Conservation (phyloP, 202 grass and related monocot genomes). For the Hordeum pubiflorum region DNA sequence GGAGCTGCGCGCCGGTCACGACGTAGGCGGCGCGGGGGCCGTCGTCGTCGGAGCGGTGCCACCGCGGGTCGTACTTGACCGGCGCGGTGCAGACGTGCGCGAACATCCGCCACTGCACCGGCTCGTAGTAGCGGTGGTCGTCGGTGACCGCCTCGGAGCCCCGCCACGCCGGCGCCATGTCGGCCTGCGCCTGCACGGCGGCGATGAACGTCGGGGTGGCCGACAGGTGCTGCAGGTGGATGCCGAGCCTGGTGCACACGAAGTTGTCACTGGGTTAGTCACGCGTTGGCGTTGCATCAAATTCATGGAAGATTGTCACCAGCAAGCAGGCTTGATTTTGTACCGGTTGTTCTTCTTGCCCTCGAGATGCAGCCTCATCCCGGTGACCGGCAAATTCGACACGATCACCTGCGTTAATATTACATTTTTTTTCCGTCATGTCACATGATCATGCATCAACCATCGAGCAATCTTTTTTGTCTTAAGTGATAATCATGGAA, state of each 20-base stretch:
- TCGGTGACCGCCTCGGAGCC: slow-evolving; percentile 47
- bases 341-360: slow-evolving; percentile 74
- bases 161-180: slow-evolving; percentile 42
- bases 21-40: slow-evolving; percentile 39
- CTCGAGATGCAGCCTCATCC: slow-evolving; percentile 85
- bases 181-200: background rate
- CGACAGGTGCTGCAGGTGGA: slow-evolving; percentile 85
- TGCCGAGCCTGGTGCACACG: slow-evolving; percentile 46
- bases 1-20: slow-evolving; percentile 69
- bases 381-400: slow-evolving; percentile 58
- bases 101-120: slow-evolving; percentile 77
- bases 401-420: slow-evolving; percentile 42
- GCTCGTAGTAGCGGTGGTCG: slow-evolving; percentile 67
- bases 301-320: background rate
- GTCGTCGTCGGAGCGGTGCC: slow-evolving; percentile 18
- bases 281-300: background rate
- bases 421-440: background rate
- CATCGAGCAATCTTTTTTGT: background rate
- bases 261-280: background rate
- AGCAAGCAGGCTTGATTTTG: background rate
- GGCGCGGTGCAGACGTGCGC: slow-evolving; percentile 68
- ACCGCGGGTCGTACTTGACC: slow-evolving; percentile 58
- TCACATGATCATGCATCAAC: background rate
- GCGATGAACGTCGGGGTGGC: slow-evolving; percentile 56
- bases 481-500: background rate